Conservation (phyloP, 495 filamentous ascomycete species). For the Neurospora sp. region DNA sequence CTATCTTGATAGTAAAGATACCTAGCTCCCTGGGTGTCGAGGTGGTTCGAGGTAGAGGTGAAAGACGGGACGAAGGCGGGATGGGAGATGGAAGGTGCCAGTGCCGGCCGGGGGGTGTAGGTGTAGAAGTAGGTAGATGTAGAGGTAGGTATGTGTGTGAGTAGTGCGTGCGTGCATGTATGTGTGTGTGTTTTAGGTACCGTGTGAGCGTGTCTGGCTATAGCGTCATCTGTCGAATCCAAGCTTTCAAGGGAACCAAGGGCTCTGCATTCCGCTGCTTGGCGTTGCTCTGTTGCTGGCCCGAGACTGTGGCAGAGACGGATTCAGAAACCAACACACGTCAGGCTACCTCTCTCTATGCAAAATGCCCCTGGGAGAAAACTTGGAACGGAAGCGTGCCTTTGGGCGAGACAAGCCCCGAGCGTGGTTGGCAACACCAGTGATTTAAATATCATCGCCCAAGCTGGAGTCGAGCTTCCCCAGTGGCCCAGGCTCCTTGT, state of each 20-base stretch:
- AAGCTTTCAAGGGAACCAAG: background rate
- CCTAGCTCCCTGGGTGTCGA: background rate
- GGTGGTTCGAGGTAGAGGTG: background rate
- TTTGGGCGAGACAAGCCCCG: background rate
- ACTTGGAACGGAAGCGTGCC: background rate
- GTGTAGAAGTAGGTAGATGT: background rate
- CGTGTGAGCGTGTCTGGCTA: background rate
- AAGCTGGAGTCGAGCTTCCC: background rate
- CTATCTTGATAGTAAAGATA: background rate
- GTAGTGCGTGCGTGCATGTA: background rate
- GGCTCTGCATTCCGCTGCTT: background rate
- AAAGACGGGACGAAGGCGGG: background rate
- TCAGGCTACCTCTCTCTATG: background rate
- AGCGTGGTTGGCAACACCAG: background rate
- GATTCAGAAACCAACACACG: background rate
- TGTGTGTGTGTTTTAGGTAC: background rate
- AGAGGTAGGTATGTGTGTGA: background rate
- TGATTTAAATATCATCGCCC: background rate
- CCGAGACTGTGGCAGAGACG: background rate
- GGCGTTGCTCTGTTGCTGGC: background rate
- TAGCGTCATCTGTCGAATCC: background rate
- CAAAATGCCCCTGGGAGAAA: background rate
- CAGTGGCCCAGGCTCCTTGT: background rate
- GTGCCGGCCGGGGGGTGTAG: background rate
- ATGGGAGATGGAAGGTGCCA: background rate